These are phyloP conservation scores for Wickerhamiella kazuoi DNA, from an alignment of 805 yeast genomes.

Conservation along the genomic window DNA sequence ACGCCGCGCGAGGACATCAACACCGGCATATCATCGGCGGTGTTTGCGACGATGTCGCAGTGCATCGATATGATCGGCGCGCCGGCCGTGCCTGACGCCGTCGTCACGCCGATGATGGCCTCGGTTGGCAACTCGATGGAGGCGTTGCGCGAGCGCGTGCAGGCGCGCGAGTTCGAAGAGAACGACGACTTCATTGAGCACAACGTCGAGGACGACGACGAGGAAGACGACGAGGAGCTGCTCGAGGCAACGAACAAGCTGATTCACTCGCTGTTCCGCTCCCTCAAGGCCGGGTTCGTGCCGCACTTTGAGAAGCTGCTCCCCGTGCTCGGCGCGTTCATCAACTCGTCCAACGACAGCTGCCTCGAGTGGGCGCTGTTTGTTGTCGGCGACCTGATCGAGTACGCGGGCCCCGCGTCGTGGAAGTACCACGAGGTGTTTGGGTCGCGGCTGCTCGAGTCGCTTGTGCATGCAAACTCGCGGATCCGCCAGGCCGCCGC, in stretches of 20 bases:
- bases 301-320: constrained; percentile 42
- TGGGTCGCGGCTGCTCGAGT: constrained; percentile 43
- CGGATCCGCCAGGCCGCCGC: constrained; percentile 76
- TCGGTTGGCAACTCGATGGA: constrained; percentile 43
- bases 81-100: constrained; percentile 31
- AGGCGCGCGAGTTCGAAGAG: constrained; percentile 24
- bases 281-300: constrained; percentile 38
- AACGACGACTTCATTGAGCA: constrained; percentile 75
- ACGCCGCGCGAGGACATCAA: neutral
- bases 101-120: constrained; percentile 35
- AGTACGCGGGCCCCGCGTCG: constrained; percentile 57
- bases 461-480: constrained; percentile 30
- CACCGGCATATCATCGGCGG: constrained; percentile 53
- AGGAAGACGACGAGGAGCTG: constrained; percentile 75
- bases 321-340: constrained; percentile 42
- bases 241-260: constrained; percentile 72
- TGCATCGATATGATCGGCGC: constrained; percentile 54
- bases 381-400: constrained; percentile 63
- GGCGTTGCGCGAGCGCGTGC: constrained; percentile 55
- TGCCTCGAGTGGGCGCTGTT: constrained; percentile 63
- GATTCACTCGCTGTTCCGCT: constrained; percentile 51
- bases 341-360: constrained; percentile 50
- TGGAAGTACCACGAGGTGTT: constrained; percentile 47
- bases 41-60: constrained; percentile 53
- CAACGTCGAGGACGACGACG: constrained; percentile 64